Evolutionary conservation across 768 basidiomycete species (phyloP).

Genomic region (Rhizopogon rudus): DNA sequence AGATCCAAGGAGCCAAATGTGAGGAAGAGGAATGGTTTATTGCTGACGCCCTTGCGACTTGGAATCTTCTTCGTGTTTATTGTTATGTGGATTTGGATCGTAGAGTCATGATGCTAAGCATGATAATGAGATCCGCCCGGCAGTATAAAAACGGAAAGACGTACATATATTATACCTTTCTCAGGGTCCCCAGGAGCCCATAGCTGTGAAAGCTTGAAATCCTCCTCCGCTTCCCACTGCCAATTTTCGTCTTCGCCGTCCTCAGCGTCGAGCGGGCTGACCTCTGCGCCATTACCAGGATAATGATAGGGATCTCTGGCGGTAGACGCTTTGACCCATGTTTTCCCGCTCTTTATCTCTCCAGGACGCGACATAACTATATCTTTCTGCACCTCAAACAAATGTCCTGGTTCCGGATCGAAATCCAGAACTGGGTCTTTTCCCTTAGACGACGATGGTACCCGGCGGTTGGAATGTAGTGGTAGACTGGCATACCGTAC

Average conservation of each 20-base stretch:
- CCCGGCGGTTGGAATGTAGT: neutral
- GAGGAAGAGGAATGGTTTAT: conserved; percentile 56
- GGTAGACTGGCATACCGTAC: conserved; percentile 21
- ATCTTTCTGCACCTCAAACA: conserved; percentile 58
- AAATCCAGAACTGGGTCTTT: conserved; percentile 13
- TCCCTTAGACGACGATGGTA: conserved; percentile 11
- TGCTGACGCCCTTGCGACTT: conserved; percentile 51
- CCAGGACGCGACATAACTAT: conserved; percentile 42
- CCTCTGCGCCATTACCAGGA: conserved; percentile 34
- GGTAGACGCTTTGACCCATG: conserved; percentile 48
- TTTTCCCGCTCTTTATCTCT: conserved; percentile 46
- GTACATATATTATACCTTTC: conserved; percentile 59
- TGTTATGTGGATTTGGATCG: conserved; percentile 58
- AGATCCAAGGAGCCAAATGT: conserved; percentile 39
- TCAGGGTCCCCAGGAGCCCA: conserved; percentile 45
- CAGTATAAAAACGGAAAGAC: conserved; percentile 18
- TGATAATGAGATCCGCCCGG: neutral
- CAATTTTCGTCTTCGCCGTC: conserved; percentile 42
- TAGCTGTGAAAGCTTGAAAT: conserved; percentile 51
- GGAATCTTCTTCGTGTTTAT: conserved; percentile 49
- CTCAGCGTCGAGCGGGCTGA: conserved; percentile 24
- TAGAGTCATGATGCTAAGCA: conserved; percentile 46
- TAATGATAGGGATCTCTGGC: conserved; percentile 44
- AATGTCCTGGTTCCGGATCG: conserved; percentile 35
- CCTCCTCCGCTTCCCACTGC: conserved; percentile 70